These are phyloP conservation scores for Cnidoscolus chayamansa DNA, from an alignment of 441 rosid species.

Conservation along the genomic window DNA sequence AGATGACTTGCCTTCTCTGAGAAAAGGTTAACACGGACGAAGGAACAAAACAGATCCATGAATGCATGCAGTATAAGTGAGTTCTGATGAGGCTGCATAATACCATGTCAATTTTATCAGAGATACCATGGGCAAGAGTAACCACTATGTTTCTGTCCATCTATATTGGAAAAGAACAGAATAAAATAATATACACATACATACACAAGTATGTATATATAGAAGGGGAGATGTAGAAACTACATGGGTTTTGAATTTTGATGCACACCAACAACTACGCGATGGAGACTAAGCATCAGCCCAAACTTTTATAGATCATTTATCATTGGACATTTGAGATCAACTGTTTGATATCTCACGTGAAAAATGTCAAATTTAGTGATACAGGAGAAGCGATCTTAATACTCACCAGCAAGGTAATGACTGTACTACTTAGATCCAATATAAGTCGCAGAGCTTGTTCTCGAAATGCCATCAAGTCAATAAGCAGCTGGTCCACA, in stretches of 20 bases:
- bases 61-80: slow-evolving; percentile 92
- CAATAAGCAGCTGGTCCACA: slow-evolving; percentile 85
- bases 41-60: slow-evolving; percentile 98
- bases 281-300: background rate
- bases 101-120: slow-evolving; percentile 59
- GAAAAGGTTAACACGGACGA: slow-evolving; percentile 87
- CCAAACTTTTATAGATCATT: too few species aligned
- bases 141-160: slow-evolving; percentile 19
- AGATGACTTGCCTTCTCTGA: slow-evolving; percentile 81
- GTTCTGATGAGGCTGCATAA: slow-evolving; percentile 99
- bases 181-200: background rate
- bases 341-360: background rate
- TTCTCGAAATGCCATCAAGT: slow-evolving; percentile 95
- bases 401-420: slow-evolving; percentile 90
- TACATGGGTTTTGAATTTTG: slow-evolving; percentile 10
- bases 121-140: slow-evolving; percentile 38
- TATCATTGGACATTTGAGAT: slow-evolving; percentile 1
- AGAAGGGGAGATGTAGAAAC: background rate
- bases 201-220: too few species aligned
- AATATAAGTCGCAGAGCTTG: slow-evolving; percentile 94
- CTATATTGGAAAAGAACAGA: slow-evolving; percentile 17
- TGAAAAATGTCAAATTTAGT: slow-evolving; percentile 19
- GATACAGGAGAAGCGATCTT: slow-evolving; percentile 24
- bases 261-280: background rate
- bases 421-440: slow-evolving; percentile 98